Base-by-base conservation (phyloP, 148 eudicot genomes). In the Nepenthes mirabilis region DNA sequence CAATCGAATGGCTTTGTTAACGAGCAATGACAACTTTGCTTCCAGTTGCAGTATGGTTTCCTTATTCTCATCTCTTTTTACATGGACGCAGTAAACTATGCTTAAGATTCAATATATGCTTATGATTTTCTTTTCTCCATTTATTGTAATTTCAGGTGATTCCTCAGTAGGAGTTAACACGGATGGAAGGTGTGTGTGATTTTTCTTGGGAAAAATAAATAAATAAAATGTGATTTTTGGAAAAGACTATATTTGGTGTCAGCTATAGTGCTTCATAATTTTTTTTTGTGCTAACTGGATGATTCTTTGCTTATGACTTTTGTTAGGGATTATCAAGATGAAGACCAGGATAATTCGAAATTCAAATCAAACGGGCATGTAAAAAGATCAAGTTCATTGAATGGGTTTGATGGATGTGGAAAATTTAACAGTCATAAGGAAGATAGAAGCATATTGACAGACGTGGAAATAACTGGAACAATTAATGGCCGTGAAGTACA, bases 11-110 rank as follows among this genome's bases (percentile, higher is more conserved):
- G 57, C 67, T 67, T 59, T 79, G 9, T 71, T 90, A 55, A 65
- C 62, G 37, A 82, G 84, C 76, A 68, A 63, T 14, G 74, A 77
- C 54, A 84, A 88, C 66, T 70, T 69, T 33, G 59, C 71, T 58
- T 86, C 95, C 37, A 77, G 62, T 70, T 77, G 55, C 83, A 82
- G 91, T 90, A 80, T 68, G 67, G 52, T 59, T 58, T 43, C 13
- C 33, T 37, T n/a, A 52, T 63, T 40, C 8, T 40, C 47, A 33
- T 53, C 36, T 37, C 11, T 47, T 37, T 67, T 67, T 34, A 55
- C 36, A 6, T 60, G 49, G 33, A 49, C 65, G 37, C 36, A 48
- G 11, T 55, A 11, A 37, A 3, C 57, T 51, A 48, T 63, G 57
- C 11, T 12, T 53, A 40, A 4, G 45, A 40, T 40, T 52, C 14